phyloP scores from a whole-genome alignment of 2,329 filamentous ascomycete species.

The Hirsutella minnesotensis region DNA sequence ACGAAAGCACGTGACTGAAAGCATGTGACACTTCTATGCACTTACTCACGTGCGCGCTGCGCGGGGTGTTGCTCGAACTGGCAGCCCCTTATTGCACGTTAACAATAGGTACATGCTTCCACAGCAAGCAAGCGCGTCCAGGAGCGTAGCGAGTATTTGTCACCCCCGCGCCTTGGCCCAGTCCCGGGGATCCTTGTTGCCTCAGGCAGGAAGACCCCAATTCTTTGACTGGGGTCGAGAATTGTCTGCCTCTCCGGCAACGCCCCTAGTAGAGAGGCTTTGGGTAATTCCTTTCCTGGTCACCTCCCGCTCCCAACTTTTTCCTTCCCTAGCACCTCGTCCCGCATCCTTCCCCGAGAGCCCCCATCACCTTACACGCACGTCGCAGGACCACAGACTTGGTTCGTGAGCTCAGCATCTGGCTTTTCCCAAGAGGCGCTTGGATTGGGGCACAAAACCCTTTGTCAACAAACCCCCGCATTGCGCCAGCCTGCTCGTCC shows the following conservation, averaged over 20 bases:
- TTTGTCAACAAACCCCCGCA: slow-evolving; percentile 6
- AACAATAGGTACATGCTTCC: neutral
- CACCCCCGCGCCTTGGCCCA: neutral
- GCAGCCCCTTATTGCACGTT: neutral
- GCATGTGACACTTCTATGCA: too few relatives aligned
- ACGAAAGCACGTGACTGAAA: slow-evolving; percentile 15
- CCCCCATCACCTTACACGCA: neutral
- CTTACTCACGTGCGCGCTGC: neutral
- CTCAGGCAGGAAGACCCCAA: slow-evolving; percentile 7
- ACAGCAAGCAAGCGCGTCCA: neutral
- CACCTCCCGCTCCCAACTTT: slow-evolving; percentile 4
- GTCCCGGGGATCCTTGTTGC: neutral
- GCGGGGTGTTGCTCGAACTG: neutral
- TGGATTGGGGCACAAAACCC: slow-evolving; percentile 1
- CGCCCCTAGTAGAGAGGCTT: slow-evolving; percentile 2
- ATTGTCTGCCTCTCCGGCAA: slow-evolving; percentile 11
- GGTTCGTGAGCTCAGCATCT: slow-evolving; percentile 1
- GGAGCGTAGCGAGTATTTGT: neutral
- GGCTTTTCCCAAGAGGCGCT: neutral
- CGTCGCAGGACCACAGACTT: neutral
- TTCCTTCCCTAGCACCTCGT: slow-evolving; percentile 1
- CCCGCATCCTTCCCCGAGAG: neutral
- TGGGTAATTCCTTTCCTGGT: slow-evolving; percentile 7
- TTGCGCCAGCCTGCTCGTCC: neutral
- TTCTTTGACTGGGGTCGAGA: slow-evolving; percentile 4